Percentiles rank a stretch among this genome's conserved stretches.
phyloP scores from a whole-genome alignment of 2,329 filamentous ascomycete species.

The Drechslerella dactyloides region DNA sequence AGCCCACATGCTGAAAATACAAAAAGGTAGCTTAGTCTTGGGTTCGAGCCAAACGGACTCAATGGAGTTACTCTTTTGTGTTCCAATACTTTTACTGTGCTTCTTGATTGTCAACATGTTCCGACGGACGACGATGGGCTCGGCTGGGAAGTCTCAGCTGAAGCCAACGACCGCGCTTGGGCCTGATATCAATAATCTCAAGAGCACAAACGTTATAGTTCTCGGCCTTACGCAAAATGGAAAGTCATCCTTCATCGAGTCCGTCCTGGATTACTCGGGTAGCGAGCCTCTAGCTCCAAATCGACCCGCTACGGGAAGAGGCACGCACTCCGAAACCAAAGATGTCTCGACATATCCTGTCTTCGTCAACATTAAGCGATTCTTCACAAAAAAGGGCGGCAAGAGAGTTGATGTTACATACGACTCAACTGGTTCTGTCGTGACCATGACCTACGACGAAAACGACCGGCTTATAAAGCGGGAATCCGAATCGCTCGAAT shows the following conservation, averaged over 20 bases:
- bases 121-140: no score
- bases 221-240: slow-evolving; percentile 36
- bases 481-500: slow-evolving; percentile 10
- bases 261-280: slow-evolving; percentile 13
- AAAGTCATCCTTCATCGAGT: slow-evolving; percentile 25
- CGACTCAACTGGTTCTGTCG: slow-evolving; percentile 11
- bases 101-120: no score
- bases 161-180: no score
- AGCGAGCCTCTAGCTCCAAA: background rate
- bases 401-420: slow-evolving; percentile 12
- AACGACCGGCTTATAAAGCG: background rate
- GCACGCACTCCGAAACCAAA: slow-evolving; percentile 22
- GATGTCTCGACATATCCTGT: slow-evolving; percentile 12
- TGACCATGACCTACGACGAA: slow-evolving; percentile 15
- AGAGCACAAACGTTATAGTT: slow-evolving; percentile 16
- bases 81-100: no score
- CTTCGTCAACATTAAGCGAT: slow-evolving; percentile 8
- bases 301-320: slow-evolving; percentile 8
- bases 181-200: no score
- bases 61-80: no score
- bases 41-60: no score
- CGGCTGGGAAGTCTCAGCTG: no score
- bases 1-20: no score
- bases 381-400: slow-evolving; percentile 1
- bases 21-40: no score